Base-by-base conservation (phyloP, 2,329 filamentous ascomycete species). In the Emergomyces orientalis region DNA sequence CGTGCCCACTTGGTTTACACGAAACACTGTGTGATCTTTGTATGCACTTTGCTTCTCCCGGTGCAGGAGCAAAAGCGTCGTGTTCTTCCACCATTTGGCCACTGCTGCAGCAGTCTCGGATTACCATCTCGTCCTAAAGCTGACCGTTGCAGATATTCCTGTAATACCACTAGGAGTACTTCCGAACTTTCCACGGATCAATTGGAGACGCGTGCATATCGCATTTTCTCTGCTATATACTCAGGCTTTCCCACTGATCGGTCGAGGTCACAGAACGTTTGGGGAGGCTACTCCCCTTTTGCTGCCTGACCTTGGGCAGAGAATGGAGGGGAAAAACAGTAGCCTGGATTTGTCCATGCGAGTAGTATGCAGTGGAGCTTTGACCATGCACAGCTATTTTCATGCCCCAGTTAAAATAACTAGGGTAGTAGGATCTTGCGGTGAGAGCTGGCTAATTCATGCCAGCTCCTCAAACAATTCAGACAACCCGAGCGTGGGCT, bases 1-100 rank as follows among this genome's bases (percentile, higher is more conserved):
- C 30, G 39, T 34, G 27, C 41, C 41, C 30, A 47, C 57, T 45
- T 47, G 57, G 39, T 41, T 25, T 11, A 47, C 41, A 32, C 57
- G 41, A 47, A 59, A 47, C 27, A 59, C 17, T 34, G 56, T 25
- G 41, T 8, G 19, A 34, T 45, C 27, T 49, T 32, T 59, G 27
- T 43, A 19, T 59, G 41, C 57, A 47, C 57, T 32, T 39, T 25
- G 17, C n/a, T 59, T 59, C 27, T 59, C 39, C 30, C 3, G 27
- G 17, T 59, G 57, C 57, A 45, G 57, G 14, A 45, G 57, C 41
- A n/a, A 59, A 41, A 19, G 41, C 27, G 47, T 59, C 57, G 57
- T 59, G 57, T 59, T 59, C 57, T 59, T 47, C 57, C 17, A n/a
- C 57, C 25, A 59, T 59, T 59, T 59, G 57, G 57, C 27, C 39